Evolutionary conservation across 202 grass and related monocot genomes (phyloP).

Genomic region (Hordeum pubiflorum): DNA sequence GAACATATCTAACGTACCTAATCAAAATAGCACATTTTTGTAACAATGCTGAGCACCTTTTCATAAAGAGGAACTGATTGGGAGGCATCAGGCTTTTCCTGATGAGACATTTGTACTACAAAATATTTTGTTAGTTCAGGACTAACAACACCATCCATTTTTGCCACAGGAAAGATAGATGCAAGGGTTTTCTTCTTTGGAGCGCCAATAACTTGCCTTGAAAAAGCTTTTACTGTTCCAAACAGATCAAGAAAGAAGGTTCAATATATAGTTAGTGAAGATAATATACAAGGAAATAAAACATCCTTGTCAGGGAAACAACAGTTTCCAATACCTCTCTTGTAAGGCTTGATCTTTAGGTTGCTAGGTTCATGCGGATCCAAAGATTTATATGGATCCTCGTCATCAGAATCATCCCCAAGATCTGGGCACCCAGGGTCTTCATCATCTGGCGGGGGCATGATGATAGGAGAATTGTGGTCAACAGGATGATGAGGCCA

Average conservation of each 20-base stretch:
- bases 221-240: conserved; percentile 63
- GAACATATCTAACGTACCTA: not conserved
- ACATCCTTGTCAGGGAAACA: conserved; percentile 11
- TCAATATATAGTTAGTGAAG: not conserved
- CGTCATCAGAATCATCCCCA: conserved; percentile 60
- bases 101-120: conserved; percentile 47
- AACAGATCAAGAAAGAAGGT: conserved; percentile 18
- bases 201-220: conserved; percentile 26
- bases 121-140: conserved; percentile 47
- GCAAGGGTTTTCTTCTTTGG: conserved; percentile 35
- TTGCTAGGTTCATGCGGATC: conserved; percentile 83
- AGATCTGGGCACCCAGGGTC: conserved; percentile 34
- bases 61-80: conserved; percentile 54
- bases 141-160: conserved; percentile 43
- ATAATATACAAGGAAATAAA: conserved; percentile 30
- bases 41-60: conserved; percentile 47
- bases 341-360: conserved; percentile 79
- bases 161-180: conserved; percentile 80
- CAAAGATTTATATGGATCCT: conserved; percentile 74
- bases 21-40: conserved; percentile 11
- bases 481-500: conserved; percentile 28
- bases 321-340: conserved; percentile 46
- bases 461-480: conserved; percentile 30
- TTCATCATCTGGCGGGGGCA: conserved; percentile 40
- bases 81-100: conserved; percentile 40